Percentiles rank a stretch among this genome's conserved stretches.
Conservation (phyloP, 768 basidiomycete genomes). For the Coprinellus micaceus region DNA sequence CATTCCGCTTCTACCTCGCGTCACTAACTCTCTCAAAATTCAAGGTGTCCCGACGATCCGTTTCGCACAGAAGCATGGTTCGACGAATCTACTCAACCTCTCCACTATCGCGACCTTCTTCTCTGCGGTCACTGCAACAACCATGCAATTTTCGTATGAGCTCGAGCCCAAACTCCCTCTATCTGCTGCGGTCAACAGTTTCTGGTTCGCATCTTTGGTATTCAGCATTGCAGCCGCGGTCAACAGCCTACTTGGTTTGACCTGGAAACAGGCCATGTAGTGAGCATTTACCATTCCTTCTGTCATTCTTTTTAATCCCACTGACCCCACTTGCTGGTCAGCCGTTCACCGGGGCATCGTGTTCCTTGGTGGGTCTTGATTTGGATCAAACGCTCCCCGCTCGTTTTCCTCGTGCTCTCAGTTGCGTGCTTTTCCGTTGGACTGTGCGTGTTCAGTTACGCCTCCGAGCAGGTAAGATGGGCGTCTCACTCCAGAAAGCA, state of each 20-base stretch:
- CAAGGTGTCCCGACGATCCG: conserved; percentile 75
- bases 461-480: conserved; percentile 55
- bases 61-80: conserved; percentile 71
- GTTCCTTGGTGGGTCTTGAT: conserved; percentile 83
- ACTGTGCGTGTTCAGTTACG: conserved; percentile 72
- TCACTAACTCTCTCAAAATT: neutral
- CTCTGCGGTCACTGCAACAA: conserved; percentile 70
- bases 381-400: conserved; percentile 82
- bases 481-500: neutral
- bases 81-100: conserved; percentile 65
- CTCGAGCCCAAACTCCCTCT: conserved; percentile 26
- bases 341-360: conserved; percentile 71
- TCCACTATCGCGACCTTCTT: conserved; percentile 79
- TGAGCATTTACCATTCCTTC: conserved; percentile 33
- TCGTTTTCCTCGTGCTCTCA: conserved; percentile 80
- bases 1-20: neutral
- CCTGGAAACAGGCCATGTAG: conserved; percentile 85
- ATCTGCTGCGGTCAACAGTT: conserved; percentile 58
- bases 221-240: conserved; percentile 77
- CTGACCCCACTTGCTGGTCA: conserved; percentile 20
- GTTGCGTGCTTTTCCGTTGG: conserved; percentile 82
- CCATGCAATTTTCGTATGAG: conserved; percentile 63
- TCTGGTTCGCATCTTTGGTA: conserved; percentile 74
- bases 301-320: neutral
- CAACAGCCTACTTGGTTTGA: conserved; percentile 70